These are phyloP conservation scores for Solanum neorickii DNA, from an alignment of 257 asterid species.

Conservation along the genomic window DNA sequence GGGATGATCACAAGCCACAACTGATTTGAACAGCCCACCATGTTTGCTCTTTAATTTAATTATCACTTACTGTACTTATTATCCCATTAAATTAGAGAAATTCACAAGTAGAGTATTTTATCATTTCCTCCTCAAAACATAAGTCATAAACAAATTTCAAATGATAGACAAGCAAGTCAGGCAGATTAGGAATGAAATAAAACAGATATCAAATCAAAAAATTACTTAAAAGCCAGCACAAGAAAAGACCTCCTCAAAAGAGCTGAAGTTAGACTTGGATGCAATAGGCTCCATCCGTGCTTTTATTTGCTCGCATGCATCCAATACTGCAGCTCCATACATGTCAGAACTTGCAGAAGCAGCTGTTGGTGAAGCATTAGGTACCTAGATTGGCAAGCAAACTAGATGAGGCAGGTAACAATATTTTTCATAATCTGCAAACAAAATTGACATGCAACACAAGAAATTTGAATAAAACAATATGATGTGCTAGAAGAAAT, in stretches of 20 bases:
- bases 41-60: neutral
- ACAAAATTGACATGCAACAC: neutral
- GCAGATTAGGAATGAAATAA: neutral
- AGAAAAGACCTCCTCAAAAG: conserved; percentile 69
- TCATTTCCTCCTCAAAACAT: neutral
- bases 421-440: neutral
- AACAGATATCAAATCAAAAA: neutral
- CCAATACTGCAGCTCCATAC: conserved; percentile 95
- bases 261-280: conserved; percentile 34
- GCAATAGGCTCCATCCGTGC: conserved; percentile 75
- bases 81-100: neutral
- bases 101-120: neutral
- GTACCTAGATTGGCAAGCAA: conserved; percentile 40
- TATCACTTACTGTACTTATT: neutral
- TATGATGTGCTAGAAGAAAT: neutral
- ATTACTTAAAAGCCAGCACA: neutral
- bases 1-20: neutral
- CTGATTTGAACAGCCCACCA: neutral
- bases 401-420: neutral
- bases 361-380: conserved; percentile 96
- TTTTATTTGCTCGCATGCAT: conserved; percentile 92
- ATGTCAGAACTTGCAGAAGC: conserved; percentile 98
- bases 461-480: neutral
- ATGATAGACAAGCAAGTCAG: neutral
- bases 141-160: neutral